Percentiles rank a stretch among this genome's conserved stretches.
Conservation (phyloP, 2,329 filamentous ascomycete genomes). For the Fusarium duplospermum region DNA sequence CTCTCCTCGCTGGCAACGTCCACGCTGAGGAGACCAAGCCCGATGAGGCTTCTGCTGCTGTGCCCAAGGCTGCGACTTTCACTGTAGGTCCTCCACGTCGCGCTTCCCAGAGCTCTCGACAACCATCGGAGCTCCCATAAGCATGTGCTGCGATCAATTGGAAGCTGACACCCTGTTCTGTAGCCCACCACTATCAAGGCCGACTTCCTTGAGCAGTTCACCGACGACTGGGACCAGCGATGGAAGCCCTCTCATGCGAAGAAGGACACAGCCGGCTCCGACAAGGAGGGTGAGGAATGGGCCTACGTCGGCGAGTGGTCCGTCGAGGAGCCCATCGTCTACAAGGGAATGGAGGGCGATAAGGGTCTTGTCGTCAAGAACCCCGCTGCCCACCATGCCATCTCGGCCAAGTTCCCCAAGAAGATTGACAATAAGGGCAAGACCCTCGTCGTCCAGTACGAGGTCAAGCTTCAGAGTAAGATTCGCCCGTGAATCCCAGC, state of each 20-base stretch:
- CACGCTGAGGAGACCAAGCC: conserved; percentile 73
- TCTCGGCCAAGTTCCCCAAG: conserved; percentile 98
- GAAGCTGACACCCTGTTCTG: conserved; percentile 38
- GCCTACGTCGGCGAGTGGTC: conserved; percentile 97
- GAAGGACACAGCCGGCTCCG: conserved; percentile 82
- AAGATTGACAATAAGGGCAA: conserved; percentile 98
- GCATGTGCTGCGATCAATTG: conserved; percentile 22
- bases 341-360: conserved; percentile 93
- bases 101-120: conserved; percentile 1
- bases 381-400: conserved; percentile 96
- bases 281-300: conserved; percentile 94
- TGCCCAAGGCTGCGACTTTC: conserved; percentile 81
- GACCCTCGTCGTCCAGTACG: conserved; percentile 96
- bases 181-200: conserved; percentile 91
- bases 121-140: background rate
- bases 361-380: conserved; percentile 99
- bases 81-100: conserved; percentile 72
- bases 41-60: conserved; percentile 63
- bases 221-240: conserved; percentile 90
- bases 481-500: background rate
- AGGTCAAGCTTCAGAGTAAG: conserved; percentile 98
- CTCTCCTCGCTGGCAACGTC: conserved; percentile 76
- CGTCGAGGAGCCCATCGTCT: conserved; percentile 91
- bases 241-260: conserved; percentile 98
- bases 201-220: conserved; percentile 98